phyloP scores from a whole-genome alignment of 2,329 filamentous ascomycete species.

The Mariannaea elegans region DNA sequence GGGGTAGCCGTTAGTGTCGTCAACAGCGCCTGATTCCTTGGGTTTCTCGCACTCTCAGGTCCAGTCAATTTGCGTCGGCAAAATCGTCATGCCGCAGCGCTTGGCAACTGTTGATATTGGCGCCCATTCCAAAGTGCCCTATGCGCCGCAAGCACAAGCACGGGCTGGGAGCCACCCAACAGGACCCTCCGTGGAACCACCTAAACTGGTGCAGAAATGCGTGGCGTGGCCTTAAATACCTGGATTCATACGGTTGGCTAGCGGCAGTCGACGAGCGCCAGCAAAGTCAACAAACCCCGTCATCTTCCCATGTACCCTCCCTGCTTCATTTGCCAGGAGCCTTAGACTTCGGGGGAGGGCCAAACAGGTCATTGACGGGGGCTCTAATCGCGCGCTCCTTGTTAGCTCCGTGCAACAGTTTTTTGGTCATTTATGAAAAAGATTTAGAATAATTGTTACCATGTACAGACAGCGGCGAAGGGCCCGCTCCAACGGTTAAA shows the following conservation, averaged over 20 bases:
- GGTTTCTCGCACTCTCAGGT: constrained; percentile 7
- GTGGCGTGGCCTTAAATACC: background rate
- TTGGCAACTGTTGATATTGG: constrained; percentile 25
- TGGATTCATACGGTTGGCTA: constrained; percentile 26
- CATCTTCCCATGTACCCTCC: constrained; percentile 29
- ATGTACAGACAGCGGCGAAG: too few species aligned
- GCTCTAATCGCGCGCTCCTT: constrained; percentile 15
- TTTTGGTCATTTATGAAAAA: too few species aligned
- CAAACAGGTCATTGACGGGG: constrained; percentile 27
- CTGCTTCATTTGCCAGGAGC: constrained; percentile 39
- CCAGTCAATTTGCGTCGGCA: constrained; percentile 34
- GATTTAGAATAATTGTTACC: too few species aligned
- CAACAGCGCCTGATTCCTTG: constrained; percentile 17
- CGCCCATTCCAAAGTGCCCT: constrained; percentile 19
- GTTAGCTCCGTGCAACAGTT: background rate
- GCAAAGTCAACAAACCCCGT: constrained; percentile 30
- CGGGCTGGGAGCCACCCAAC: constrained; percentile 24
- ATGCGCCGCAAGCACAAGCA: constrained; percentile 4
- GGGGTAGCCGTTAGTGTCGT: constrained; percentile 6
- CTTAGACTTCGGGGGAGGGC: constrained; percentile 26
- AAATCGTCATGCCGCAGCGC: constrained; percentile 32
- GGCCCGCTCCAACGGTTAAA: constrained; percentile 29
- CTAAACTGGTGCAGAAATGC: constrained; percentile 17
- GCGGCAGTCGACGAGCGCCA: constrained; percentile 15
- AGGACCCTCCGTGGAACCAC: constrained; percentile 1